Conservation (phyloP, 2,329 filamentous ascomycete species). For the Cladosporium sp. region DNA sequence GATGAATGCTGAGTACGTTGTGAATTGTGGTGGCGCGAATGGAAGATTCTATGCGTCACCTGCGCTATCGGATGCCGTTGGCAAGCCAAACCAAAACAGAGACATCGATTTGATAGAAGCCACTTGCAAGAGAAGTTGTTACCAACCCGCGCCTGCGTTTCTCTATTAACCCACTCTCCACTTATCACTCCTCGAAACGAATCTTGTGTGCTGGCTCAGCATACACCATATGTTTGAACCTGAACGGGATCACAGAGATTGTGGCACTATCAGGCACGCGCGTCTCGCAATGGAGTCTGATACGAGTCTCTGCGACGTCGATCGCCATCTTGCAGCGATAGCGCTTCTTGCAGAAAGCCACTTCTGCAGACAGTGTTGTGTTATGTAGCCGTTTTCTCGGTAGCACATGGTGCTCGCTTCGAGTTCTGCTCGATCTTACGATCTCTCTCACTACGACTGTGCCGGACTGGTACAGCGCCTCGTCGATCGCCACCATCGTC, state of each 20-base stretch:
- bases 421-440: neutral
- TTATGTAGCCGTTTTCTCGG: neutral
- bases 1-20: too few species aligned
- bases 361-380: neutral
- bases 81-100: too few species aligned
- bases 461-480: neutral
- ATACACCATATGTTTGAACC: neutral
- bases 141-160: too few species aligned
- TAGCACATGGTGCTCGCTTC: neutral
- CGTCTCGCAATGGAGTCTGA: neutral
- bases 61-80: too few species aligned
- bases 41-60: too few species aligned
- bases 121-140: too few species aligned
- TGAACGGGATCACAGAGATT: neutral
- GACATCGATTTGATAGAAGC: too few species aligned
- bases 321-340: neutral
- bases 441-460: neutral
- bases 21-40: too few species aligned
- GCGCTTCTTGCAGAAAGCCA: neutral
- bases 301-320: neutral
- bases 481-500: neutral
- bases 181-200: neutral
- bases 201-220: neutral
- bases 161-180: neutral
- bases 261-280: neutral